Conservation (phyloP, 345 rosid species). For the Salix exigua region DNA sequence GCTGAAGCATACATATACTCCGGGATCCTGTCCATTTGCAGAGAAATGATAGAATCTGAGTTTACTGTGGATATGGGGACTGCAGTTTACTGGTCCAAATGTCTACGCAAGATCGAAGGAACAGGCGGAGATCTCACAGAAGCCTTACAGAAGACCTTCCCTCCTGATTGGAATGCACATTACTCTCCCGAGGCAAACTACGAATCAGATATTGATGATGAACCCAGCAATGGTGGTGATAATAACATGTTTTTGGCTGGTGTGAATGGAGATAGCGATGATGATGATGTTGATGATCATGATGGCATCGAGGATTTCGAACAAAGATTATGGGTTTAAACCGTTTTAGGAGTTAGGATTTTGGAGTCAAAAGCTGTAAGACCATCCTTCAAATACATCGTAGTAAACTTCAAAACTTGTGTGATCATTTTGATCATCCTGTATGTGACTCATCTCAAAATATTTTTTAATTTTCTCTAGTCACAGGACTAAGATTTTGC, state of each 20-base stretch:
- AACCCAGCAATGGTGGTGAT: slow-evolving; percentile 15
- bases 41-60: slow-evolving; percentile 71
- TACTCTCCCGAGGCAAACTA: slow-evolving; percentile 31
- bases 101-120: slow-evolving; percentile 77
- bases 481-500: too few relatives aligned
- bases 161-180: slow-evolving; percentile 77
- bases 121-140: slow-evolving; percentile 88
- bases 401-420: too few relatives aligned
- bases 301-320: slow-evolving; percentile 23
- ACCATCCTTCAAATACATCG: too few relatives aligned
- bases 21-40: slow-evolving; percentile 52
- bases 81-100: slow-evolving; percentile 87
- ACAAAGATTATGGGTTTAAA: slow-evolving; percentile 4
- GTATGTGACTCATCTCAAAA: too few relatives aligned
- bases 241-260: slow-evolving; percentile 1
- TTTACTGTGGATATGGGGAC: slow-evolving; percentile 90
- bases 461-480: too few relatives aligned
- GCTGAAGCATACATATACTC: slow-evolving; percentile 70
- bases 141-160: slow-evolving; percentile 86
- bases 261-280: slow-evolving; percentile 15
- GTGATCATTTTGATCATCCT: too few relatives aligned
- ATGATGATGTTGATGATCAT: slow-evolving; percentile 14
- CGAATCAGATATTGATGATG: slow-evolving; percentile 36
- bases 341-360: not conserved
- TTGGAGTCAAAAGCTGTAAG: not conserved